phyloP scores from a whole-genome alignment of 75 land plant species.

The Cryptomeria japonica region DNA sequence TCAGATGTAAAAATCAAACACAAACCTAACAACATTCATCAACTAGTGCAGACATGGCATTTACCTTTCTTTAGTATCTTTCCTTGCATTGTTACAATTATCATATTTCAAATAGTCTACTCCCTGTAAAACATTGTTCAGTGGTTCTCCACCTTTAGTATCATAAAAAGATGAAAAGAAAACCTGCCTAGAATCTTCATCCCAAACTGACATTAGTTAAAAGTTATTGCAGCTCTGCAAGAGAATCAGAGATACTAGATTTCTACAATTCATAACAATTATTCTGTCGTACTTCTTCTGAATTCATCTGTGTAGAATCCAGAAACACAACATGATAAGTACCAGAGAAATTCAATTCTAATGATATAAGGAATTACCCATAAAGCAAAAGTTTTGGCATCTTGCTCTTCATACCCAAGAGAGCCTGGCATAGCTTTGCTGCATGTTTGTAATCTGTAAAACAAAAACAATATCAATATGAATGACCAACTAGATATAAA shows the following conservation, averaged over 20 bases:
- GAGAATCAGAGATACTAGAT: too few relatives aligned
- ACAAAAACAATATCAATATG: too few relatives aligned
- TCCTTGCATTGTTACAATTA: constrained; percentile 56
- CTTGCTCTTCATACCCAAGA: constrained; percentile 75
- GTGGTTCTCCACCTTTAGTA: not conserved
- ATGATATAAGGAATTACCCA: constrained; percentile 48
- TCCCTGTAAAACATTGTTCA: constrained; percentile 43
- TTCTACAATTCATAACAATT: too few relatives aligned
- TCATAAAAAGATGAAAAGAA: not conserved
- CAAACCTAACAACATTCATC: not conserved
- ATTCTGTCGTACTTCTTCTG: too few relatives aligned
- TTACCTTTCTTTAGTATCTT: constrained; percentile 40
- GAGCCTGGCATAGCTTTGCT: constrained; percentile 81
- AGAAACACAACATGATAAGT: too few relatives aligned
- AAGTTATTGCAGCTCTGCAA: too few relatives aligned
- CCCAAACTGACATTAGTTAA: not conserved
- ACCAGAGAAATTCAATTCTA: not conserved
- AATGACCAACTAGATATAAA: not conserved
- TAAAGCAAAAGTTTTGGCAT: constrained; percentile 81
- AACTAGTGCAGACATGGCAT: not conserved
- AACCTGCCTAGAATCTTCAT: not conserved
- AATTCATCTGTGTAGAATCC: too few relatives aligned
- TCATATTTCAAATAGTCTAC: constrained; percentile 94
- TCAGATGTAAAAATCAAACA: constrained; percentile 21
- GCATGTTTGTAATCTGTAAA: constrained; percentile 49